Evolutionary conservation across 768 basidiomycete genomes (phyloP).

Genomic region (Cyclocybe aegerita): DNA sequence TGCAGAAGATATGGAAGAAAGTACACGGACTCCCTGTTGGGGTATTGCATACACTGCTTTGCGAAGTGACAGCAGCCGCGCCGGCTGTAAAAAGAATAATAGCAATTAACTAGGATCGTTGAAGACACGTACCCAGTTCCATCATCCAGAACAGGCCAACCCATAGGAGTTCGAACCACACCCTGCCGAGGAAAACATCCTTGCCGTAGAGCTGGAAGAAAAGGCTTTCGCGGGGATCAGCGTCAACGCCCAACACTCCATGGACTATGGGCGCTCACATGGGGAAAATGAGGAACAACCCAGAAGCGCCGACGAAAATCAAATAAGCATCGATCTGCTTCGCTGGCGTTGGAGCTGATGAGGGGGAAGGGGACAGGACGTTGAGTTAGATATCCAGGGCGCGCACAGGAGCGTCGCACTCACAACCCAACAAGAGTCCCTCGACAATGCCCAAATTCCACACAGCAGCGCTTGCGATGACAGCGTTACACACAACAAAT

Average conservation of each 20-base stretch:
- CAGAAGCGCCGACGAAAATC: constrained; percentile 56
- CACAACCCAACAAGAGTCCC: constrained; percentile 35
- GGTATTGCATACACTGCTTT: constrained; percentile 17
- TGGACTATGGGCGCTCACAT: constrained; percentile 42
- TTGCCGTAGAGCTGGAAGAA: constrained; percentile 58
- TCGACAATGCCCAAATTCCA: constrained; percentile 64
- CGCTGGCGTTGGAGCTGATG: constrained; percentile 19
- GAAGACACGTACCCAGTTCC: constrained; percentile 51
- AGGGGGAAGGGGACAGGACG: neutral
- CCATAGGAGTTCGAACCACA: constrained; percentile 76
- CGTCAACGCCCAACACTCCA: neutral
- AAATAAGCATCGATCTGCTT: constrained; percentile 59
- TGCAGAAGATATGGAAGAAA: neutral
- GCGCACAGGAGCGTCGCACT: constrained; percentile 16
- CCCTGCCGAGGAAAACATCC: constrained; percentile 51
- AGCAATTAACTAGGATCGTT: neutral
- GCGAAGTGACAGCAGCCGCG: constrained; percentile 20
- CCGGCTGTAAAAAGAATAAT: constrained; percentile 14
- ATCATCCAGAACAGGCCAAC: constrained; percentile 54
- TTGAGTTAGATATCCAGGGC: constrained; percentile 2
- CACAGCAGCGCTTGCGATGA: constrained; percentile 62
- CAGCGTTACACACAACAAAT: constrained; percentile 64
- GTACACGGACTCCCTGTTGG: constrained; percentile 5
- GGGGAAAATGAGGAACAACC: constrained; percentile 56
- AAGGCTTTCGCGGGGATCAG: constrained; percentile 38